These are phyloP conservation scores for Bauhinia variegata DNA, from an alignment of 306 rosid genomes.

Conservation along the genomic window DNA sequence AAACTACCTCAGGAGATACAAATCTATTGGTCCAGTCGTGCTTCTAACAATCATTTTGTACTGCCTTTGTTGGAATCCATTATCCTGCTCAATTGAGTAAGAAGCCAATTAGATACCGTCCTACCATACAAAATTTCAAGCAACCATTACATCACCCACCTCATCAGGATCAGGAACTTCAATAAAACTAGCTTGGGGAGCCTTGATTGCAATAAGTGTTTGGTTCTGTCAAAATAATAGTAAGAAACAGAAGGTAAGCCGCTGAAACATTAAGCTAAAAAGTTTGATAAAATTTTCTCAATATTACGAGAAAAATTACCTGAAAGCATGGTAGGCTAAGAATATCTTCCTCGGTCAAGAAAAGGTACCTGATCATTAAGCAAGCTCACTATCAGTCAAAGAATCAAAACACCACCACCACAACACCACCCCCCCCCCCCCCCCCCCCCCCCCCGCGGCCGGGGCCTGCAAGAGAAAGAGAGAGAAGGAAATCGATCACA, in stretches of 20 bases:
- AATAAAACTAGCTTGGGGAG: constrained; percentile 73
- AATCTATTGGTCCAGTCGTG: constrained; percentile 70
- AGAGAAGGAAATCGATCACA: constrained; percentile 9
- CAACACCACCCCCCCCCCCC: too few relatives aligned
- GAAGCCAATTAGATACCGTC: constrained; percentile 35
- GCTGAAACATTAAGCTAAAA: constrained; percentile 19
- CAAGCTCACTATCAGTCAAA: constrained; percentile 33
- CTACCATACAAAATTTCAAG: constrained; percentile 21
- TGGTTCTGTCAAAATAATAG: constrained; percentile 52
- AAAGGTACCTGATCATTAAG: constrained; percentile 60
- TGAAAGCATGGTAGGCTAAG: constrained; percentile 67
- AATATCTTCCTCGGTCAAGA: constrained; percentile 66
- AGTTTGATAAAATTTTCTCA: constrained; percentile 14
- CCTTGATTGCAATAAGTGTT: constrained; percentile 74
- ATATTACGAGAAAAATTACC: constrained; percentile 49
- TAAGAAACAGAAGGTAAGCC: constrained; percentile 38
- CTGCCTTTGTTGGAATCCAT: constrained; percentile 59
- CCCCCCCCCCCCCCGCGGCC: too few relatives aligned
- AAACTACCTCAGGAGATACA: constrained; percentile 72
- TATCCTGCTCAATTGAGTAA: constrained; percentile 57
- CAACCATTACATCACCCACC: constrained; percentile 53
- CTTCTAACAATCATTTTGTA: constrained; percentile 74
- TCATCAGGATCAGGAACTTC: constrained; percentile 91
- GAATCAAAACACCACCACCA: too few relatives aligned
- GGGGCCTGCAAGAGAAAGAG: background rate